Evolutionary conservation across 192 early-diverging fungal genomes (phyloP), one percentile per base, ranked within the genome.

Genomic region (Entomortierella parvispora): DNA sequence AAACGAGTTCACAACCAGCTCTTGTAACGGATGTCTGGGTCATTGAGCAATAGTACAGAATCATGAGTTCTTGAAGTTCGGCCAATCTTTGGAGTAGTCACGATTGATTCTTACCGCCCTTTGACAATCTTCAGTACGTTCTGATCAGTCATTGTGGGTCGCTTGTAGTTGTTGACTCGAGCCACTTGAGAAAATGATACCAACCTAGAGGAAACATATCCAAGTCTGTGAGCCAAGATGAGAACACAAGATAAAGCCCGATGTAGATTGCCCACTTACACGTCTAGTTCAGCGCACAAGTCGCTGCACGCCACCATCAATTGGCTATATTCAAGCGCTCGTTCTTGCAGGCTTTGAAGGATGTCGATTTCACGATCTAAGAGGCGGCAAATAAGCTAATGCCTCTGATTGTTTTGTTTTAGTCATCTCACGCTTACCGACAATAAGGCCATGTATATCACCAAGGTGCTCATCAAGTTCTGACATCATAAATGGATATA

Each of bases 361-460:
- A 94, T 86, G 62, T 94, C 95, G 9, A 95, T 90, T 63, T 97
- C 95, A 51, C 88, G 84, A 65, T 96, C 96, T 88, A 80, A 10
- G 26, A 17, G 11, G 49, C 48, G 22, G 34, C 2, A 7, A 44
- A 4, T 0, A n/a, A 14, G 28, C 34, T 10, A 49, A 32, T 62
- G 31, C 10, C 23, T 4, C 17, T 31, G 32, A 48, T n/a, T 2
- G 15, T 25, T 18, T 25, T 22, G 25, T n/a, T 20, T 15, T 42
- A 12, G 15, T 18, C 9, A 34, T 23, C 14, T 9, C 0, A 26
- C 29, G 6, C 83, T 60, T 82, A 85, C 90, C 88, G 26, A 91
- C 89, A 62, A 97, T 92, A 33, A 93, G 81, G 3, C 88, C 90
- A 69, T 94, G 93, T 17, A 98, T 88, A 57, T 98, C 96, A 4